These are phyloP conservation scores for Fonsecaea pugnacius DNA, from an alignment of 2,329 filamentous ascomycete species.

Conservation along the genomic window DNA sequence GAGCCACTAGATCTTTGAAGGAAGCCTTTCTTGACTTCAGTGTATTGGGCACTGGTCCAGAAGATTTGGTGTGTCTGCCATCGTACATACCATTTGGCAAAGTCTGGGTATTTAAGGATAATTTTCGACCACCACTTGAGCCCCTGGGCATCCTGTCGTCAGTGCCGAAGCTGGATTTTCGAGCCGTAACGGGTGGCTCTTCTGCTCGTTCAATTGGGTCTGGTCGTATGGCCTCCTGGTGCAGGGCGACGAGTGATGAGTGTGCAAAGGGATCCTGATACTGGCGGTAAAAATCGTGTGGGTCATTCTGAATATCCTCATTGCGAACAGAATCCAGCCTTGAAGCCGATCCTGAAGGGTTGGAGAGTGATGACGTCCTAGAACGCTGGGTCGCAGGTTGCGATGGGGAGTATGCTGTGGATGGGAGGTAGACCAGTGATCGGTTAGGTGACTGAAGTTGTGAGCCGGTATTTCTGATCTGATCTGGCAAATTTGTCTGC, in stretches of 20 bases:
- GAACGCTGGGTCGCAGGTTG: constrained; percentile 31
- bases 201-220: constrained; percentile 21
- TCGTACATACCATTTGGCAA: constrained; percentile 22
- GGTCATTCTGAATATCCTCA: constrained; percentile 47
- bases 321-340: constrained; percentile 24
- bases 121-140: constrained; percentile 19
- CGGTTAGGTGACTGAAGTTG: constrained; percentile 27
- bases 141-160: constrained; percentile 17
- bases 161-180: constrained; percentile 32
- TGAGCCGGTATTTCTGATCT: constrained; percentile 23
- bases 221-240: constrained; percentile 35
- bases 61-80: constrained; percentile 19
- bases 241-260: constrained; percentile 39
- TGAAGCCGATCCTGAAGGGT: constrained; percentile 15
- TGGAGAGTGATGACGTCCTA: constrained; percentile 31
- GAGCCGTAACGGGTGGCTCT: constrained; percentile 5
- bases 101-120: constrained; percentile 25
- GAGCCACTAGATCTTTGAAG: constrained; percentile 78
- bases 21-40: constrained; percentile 60
- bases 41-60: constrained; percentile 15
- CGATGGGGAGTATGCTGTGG: constrained; percentile 37
- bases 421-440: constrained; percentile 34
- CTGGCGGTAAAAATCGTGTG: constrained; percentile 58
- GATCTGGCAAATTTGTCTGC: constrained; percentile 34
- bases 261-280: constrained; percentile 46